Conservation (phyloP, 352 stramenopile genomes). For the Globisporangium okanoganense region DNA sequence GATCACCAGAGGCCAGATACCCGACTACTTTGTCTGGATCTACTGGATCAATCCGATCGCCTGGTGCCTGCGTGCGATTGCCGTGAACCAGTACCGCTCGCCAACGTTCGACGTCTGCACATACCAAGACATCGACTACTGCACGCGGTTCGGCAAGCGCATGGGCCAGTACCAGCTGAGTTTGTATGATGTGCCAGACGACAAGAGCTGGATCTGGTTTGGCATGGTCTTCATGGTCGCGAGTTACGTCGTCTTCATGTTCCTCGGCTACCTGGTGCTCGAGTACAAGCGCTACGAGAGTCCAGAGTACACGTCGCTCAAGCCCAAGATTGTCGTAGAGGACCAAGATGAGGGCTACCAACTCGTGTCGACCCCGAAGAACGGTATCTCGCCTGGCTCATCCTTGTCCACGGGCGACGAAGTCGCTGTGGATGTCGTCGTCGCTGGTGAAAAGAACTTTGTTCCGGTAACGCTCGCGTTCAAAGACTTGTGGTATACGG, state of each 20-base stretch:
- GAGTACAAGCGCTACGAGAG: not conserved
- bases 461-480: constrained; percentile 20
- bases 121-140: not conserved
- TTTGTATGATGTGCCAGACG: not conserved
- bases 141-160: not conserved
- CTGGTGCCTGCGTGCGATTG: not conserved
- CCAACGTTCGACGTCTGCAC: not conserved
- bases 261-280: not conserved
- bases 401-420: too few species aligned
- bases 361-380: too few species aligned
- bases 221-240: not conserved
- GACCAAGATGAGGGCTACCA: not conserved
- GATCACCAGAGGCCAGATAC: not conserved
- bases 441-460: constrained; percentile 18
- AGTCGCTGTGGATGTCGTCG: too few species aligned
- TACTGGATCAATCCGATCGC: constrained; percentile 4
- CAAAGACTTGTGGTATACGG: constrained; percentile 22
- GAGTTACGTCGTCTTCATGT: not conserved
- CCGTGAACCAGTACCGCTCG: constrained; percentile 7
- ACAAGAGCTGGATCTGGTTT: not conserved
- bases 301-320: not conserved
- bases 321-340: too few species aligned
- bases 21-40: constrained; percentile 5
- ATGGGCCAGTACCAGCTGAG: not conserved
- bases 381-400: too few species aligned